Base-by-base conservation (phyloP, 768 basidiomycete species). In the Pulveroboletus sp. region DNA sequence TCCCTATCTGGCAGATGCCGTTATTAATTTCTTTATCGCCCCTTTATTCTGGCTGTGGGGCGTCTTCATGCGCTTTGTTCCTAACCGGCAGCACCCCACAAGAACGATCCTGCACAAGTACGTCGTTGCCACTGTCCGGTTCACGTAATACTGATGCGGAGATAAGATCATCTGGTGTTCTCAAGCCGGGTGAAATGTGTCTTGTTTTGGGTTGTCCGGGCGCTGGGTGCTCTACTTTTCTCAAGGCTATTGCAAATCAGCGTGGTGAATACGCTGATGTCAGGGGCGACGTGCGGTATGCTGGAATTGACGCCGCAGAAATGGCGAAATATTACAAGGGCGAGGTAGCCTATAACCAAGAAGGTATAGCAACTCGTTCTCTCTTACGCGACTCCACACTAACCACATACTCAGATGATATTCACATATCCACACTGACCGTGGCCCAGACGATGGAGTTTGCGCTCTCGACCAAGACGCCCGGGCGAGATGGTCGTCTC, bases 131-230 rank as follows among this genome's bases (percentile, higher is more conserved):
- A 21, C 27, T 29, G 6, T 40, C 13, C 6, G 14, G 8, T 17
- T 17, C 11, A 36, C 35, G 11, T 21, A 17, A 40, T 29, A 13
- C 6, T 49, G 21, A 55, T 41, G n/a, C 9, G 24, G 40, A 27
- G 47, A 31, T n/a, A 49, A 82, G 83, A 52, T 78, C 78, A 19
- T 82, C 81, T 7, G 90, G 89, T 34, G 71, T 83, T 16, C 67
- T 90, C 34, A 83, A 86, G 53, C 80, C 87, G 0, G 84, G 90
- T 16, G 85, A 94, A 73, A 93, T 94, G 90, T 85, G 89, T 60
- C 77, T 92, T 6, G 89, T 88, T 19, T 73, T 89, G 12, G 91
- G 91, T 17, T 84, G 88, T 46, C 91, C 91, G 5, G 87, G 86
- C 1, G 78, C 88, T 6, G 92, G 92, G 29, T 94, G 93, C 63